These are phyloP conservation scores for Mariannaea elegans DNA, from an alignment of 2,329 filamentous ascomycete genomes.

Conservation along the genomic window DNA sequence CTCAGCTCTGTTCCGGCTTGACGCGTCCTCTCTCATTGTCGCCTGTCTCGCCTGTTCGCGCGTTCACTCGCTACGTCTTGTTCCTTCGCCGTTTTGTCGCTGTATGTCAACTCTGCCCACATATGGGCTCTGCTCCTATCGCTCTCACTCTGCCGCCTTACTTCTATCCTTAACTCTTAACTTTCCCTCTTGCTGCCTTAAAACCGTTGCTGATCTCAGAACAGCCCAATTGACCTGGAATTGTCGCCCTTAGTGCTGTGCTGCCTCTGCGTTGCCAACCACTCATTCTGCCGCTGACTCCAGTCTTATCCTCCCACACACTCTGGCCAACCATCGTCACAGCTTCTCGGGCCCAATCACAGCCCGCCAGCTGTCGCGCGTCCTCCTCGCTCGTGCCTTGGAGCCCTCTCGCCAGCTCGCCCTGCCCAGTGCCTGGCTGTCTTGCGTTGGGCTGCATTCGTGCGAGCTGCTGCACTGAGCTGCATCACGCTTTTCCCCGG, in stretches of 20 bases:
- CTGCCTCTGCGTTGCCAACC: constrained; percentile 31
- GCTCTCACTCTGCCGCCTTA: not conserved
- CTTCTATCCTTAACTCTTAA: not conserved
- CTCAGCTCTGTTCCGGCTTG: constrained; percentile 28
- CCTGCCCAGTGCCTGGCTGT: constrained; percentile 27
- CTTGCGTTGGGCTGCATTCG: constrained; percentile 41
- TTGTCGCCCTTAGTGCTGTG: constrained; percentile 27
- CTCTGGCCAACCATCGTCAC: constrained; percentile 35
- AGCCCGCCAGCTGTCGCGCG: constrained; percentile 47
- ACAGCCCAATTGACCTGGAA: constrained; percentile 37
- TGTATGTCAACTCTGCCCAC: not conserved
- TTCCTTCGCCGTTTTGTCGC: not conserved
- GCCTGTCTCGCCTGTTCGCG: constrained; percentile 9
- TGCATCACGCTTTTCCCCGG: constrained; percentile 36
- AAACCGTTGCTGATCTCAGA: constrained; percentile 26
- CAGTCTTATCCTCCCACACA: constrained; percentile 29
- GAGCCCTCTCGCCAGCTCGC: constrained; percentile 27
- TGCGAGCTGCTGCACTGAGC: constrained; percentile 34
- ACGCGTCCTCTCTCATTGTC: constrained; percentile 20
- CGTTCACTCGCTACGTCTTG: constrained; percentile 11
- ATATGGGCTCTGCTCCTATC: not conserved
- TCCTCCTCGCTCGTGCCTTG: constrained; percentile 36
- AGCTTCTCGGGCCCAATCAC: constrained; percentile 44
- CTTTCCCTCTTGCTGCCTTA: constrained; percentile 18
- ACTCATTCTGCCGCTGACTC: constrained; percentile 37